Base-by-base conservation (phyloP, 2,329 filamentous ascomycete genomes). In the Beauveria sp. region DNA sequence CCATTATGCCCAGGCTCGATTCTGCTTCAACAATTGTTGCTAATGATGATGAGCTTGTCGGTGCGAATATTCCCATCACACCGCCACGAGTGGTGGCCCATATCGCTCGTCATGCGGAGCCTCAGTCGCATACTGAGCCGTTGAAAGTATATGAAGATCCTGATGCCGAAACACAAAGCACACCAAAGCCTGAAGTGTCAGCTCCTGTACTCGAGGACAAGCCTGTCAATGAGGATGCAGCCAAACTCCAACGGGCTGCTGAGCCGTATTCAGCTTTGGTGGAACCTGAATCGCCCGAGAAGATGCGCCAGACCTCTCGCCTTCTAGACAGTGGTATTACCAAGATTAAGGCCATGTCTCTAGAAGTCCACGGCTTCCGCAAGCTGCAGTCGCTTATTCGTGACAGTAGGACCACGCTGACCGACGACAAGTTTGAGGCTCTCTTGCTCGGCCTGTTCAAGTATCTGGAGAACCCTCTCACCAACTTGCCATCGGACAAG, bases 351-450 rank as follows among this genome's bases (percentile, higher is more conserved):
- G 80, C 83, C 34, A 84, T 85, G 67, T 84, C 84, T 1, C 81
- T 93, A n/a, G 90, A 92, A 69, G 88, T 90, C 3, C 89, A 92
- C 69, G 89, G 89, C 61, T 91, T 92, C 79, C 84, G 89, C 58
- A 89, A 90, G 68, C 78, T 92, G 54, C 89, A 92, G 71, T 86
- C 86, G 44, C 81, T 92, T 65, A 81, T 91, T 63, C 86, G 88
- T 64, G 86, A 89, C 62, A 83, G 80, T 69, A 82, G 81, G 67
- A 80, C 85, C 16, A 78, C 84, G 22, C 85, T 89, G 69, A 80
- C 81, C 1, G 83, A 87, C 63, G 84, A 87, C 53, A 88, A 84
- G 65, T 91, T 91, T 63, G 83, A 88, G 64, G 80, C 85, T 8
- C 78, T 92, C 2, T 75, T 92, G 41, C 67, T 82, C 2, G 87